Base-by-base conservation (phyloP, 495 filamentous ascomycete genomes). In the Oidiodendron maius region DNA sequence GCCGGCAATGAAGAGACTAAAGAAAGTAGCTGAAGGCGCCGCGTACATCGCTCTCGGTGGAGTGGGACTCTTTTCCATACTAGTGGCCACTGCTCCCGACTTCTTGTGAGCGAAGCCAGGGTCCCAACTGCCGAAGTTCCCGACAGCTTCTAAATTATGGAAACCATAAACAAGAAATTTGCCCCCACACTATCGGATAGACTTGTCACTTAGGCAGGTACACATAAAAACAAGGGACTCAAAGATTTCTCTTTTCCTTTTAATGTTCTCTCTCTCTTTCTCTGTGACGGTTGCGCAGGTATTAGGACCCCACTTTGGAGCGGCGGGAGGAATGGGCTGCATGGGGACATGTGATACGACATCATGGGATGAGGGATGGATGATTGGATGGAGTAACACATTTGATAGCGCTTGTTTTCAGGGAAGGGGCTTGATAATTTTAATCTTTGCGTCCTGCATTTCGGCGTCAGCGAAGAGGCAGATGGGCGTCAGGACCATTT, bases 11-110 rank as follows among this genome's bases (percentile, higher is more conserved):
- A 71, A 69, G 61, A 57, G 56, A 47, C 34, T 71, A 38, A 58
- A 53, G 50, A 56, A 51, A 24, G 40, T 71, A 40, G 58, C 63
- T 3, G 68, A 72, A 49, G 59, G 53, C 23, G 58, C 64, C 6
- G 67, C 61, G 6, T 71, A 65, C 35, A 66, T 59, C 4, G 65
- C 67, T 5, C 57, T 70, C 1, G 69, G 69, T 16, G 68, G 68
- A 21, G 55, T 48, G 13, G 62, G 64, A 55, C 55, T 72, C 3
- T 56, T 72, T 34, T 57, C 58, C 3, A 60, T 60, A 4, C 55
- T 72, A 22, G 61, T 71, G 20, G 65, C 64, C 34, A 70, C 69
- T 1, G 69, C 69, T 10, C 69, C 69, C 2, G 64, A 68, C n/a
- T 61, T 61, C 30, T 21, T 40, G 38, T 40, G 22, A 30, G 26